Evolutionary conservation across 805 yeast genomes (phyloP), one percentile per base, ranked within the genome.

Genomic region (Ogataea haglerorum): DNA sequence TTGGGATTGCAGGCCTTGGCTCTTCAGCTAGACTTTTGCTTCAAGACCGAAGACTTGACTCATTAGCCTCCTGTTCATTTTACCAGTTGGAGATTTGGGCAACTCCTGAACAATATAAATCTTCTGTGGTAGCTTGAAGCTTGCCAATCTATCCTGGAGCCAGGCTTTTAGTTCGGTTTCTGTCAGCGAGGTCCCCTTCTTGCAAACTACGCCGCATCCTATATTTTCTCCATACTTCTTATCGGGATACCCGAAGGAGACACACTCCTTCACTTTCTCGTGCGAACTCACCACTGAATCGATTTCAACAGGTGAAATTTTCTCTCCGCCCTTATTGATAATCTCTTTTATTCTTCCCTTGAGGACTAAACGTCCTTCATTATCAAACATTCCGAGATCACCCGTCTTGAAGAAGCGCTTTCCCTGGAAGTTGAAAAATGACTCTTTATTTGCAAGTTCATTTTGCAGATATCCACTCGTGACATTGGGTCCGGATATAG

Each of bases 81-180:
- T 82, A 18, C 89, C 90, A 1, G 90, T 82, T 6, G 90, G 83
- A 2, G 87, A 80, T 68, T 82, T 82, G 48, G 89, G 89, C 60
- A 82, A 68, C 18, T 68, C 65, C 12, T 79, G 74, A 7, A 81
- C 78, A 53, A 82, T 74, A 57, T 67, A 78, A 32, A 79, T 66
- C 60, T 68, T 71, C 13, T 58, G 64, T 1, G 90, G 89, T 10
- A 82, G 66, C 61, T 82, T 82, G 65, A 78, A 82, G 34, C 67
- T 57, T 21, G 85, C 67, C 3, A 81, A 63, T 50, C 69, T 72
- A 10, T 57, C 63, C 9, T 57, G 56, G 58, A 82, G 54, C 52
- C 65, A 79, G 7, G 61, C 51, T 40, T 65, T 64, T 32, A 82
- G 59, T 26, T 79, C 83, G 21, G 65, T 53, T 33, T 65, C 69